phyloP scores from a whole-genome alignment of 768 basidiomycete species.

The Amanita phalloides region DNA sequence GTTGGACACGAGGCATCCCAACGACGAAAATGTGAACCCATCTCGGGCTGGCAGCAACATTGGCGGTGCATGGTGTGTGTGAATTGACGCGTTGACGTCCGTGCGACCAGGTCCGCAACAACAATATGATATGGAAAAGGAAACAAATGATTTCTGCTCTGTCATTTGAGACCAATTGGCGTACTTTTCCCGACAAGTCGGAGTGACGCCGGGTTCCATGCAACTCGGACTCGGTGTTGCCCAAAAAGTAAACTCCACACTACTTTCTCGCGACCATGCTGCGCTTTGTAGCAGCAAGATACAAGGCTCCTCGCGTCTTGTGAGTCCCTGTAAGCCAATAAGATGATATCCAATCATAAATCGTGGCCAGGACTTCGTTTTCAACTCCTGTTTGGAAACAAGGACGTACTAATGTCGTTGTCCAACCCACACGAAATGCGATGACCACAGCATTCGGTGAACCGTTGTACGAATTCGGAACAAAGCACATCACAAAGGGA shows the following conservation, averaged over 20 bases:
- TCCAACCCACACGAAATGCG: background rate
- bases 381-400: background rate
- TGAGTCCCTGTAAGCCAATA: background rate
- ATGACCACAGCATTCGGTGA: constrained; percentile 4
- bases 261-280: background rate
- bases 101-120: too few species aligned
- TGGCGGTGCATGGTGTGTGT: too few species aligned
- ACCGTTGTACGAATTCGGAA: constrained; percentile 27
- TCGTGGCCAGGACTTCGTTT: background rate
- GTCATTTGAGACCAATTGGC: too few species aligned
- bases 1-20: background rate
- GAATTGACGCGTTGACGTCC: too few species aligned
- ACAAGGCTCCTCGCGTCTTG: background rate
- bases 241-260: background rate
- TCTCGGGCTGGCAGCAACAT: too few species aligned
- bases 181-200: too few species aligned
- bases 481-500: constrained; percentile 35
- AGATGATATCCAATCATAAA: background rate
- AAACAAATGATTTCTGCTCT: too few species aligned
- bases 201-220: too few species aligned
- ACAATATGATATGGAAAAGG: too few species aligned
- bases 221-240: too few species aligned
- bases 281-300: background rate
- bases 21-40: background rate
- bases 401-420: background rate